phyloP scores from a whole-genome alignment of 192 early-diverging fungal genomes.

The Backusella tarrabulga region DNA sequence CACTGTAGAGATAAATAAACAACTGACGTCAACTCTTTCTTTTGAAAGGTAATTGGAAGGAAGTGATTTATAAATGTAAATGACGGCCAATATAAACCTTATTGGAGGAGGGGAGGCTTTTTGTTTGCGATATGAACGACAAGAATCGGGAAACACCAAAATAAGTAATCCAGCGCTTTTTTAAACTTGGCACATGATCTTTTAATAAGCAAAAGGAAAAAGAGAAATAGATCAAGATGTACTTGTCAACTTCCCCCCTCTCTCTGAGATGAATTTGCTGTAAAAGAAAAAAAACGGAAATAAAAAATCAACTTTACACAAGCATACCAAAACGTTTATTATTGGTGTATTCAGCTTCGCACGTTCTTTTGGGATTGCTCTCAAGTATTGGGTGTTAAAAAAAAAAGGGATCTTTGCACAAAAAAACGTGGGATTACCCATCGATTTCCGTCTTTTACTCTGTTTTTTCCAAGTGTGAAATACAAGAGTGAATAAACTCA shows the following conservation, averaged over 20 bases:
- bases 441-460: not conserved
- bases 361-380: not conserved
- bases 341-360: not conserved
- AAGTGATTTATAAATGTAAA: not conserved
- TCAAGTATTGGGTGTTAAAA: not conserved
- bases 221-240: not conserved
- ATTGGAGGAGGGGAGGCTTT: not conserved
- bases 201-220: too few species aligned
- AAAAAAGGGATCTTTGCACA: not conserved
- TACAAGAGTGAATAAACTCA: not conserved
- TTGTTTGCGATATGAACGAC: not conserved
- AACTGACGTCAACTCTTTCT: not conserved
- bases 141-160: not conserved
- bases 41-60: not conserved
- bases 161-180: not conserved
- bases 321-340: not conserved
- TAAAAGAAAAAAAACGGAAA: not conserved
- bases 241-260: not conserved
- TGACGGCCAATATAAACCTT: not conserved
- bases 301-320: not conserved
- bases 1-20: not conserved
- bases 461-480: not conserved
- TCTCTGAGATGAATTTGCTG: not conserved
- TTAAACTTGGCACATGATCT: not conserved
- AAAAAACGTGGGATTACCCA: not conserved